Conservation (phyloP, 179 eudicot genomes). For the Amaranthus tricolor region DNA sequence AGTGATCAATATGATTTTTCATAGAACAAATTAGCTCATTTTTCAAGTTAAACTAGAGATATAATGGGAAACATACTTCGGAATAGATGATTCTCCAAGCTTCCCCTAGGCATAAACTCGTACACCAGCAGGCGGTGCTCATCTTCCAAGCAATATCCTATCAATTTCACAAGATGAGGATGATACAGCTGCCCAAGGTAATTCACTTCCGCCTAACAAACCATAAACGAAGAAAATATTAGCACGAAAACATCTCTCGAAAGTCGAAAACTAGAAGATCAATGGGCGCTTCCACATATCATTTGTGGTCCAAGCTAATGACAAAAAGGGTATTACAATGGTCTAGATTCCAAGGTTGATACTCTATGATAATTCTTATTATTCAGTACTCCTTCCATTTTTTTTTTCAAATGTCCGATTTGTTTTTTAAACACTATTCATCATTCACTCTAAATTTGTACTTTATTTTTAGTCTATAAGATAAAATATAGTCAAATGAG, state of each 20-base stretch:
- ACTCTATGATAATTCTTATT: too few relatives aligned
- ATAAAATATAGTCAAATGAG: too few relatives aligned
- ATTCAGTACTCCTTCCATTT: too few relatives aligned
- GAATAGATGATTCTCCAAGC: slow-evolving; percentile 75
- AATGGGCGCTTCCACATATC: background rate
- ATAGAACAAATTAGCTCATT: background rate
- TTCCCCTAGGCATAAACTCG: slow-evolving; percentile 56
- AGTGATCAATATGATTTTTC: background rate
- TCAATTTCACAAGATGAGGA: slow-evolving; percentile 70
- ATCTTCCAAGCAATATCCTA: slow-evolving; percentile 82
- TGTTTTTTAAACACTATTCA: too few relatives aligned
- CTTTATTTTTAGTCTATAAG: too few relatives aligned
- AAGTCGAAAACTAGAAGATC: background rate
- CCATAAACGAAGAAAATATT: slow-evolving; percentile 7
- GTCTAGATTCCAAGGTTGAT: background rate
- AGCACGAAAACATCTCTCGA: background rate
- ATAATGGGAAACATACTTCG: slow-evolving; percentile 45
- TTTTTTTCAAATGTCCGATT: too few relatives aligned
- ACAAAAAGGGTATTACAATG: background rate
- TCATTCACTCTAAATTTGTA: too few relatives aligned
- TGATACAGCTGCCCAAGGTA: slow-evolving; percentile 77
- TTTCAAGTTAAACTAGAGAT: background rate
- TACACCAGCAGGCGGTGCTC: slow-evolving; percentile 69
- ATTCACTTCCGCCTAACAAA: slow-evolving; percentile 78
- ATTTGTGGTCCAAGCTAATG: background rate